Evolutionary conservation across 1,284 basidiomycete species (phyloP), one percentile per base, ranked within the genome.

Genomic region (Sutorius eximius): DNA sequence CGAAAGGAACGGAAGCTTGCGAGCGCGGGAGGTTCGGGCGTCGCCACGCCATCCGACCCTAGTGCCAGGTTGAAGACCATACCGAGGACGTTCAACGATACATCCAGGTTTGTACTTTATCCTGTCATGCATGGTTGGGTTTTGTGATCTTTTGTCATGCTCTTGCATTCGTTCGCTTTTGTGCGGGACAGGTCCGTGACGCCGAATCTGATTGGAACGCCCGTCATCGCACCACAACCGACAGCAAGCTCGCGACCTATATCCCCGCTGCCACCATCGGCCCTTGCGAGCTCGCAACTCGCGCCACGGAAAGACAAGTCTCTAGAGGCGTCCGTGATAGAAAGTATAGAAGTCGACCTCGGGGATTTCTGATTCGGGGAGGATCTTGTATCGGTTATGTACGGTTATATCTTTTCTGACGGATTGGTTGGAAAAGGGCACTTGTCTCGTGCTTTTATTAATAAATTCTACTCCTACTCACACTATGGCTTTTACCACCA

Each of bases 341-440:
- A 87, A 52, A 78, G 77, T 24, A 80, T 91, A 61, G 88, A 91
- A 59, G 79, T 91, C 56, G 88, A 91, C 68, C 75, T 91, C 36
- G 89, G 88, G 43, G 88, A 91, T 70, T 91, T 91, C 71, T 91
- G 70, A 60, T 40, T 58, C 52, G 13, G 12, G 46, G 18, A 51
- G 45, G 18, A 51, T 27, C 45, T 54, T 48, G 30, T 29, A 27
- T 47, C 41, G 1, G 33, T 34, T 8, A 22, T 46, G 46, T 56
- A 48, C 16, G 38, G 48, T 22, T 20, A 55, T 49, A 3, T 38
- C 43, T 53, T 41, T 48, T n/a, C 8, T 45, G 33, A 41, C 15
- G 38, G 20, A 18, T 22, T 44, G 36, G 13, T 16, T 38, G 32
- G 36, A 40, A 20, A 37, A 43, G 24, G 20, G 48, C 44, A 24